Base-by-base conservation (phyloP, 331 rosid genomes). In the Rosa hybrid region DNA sequence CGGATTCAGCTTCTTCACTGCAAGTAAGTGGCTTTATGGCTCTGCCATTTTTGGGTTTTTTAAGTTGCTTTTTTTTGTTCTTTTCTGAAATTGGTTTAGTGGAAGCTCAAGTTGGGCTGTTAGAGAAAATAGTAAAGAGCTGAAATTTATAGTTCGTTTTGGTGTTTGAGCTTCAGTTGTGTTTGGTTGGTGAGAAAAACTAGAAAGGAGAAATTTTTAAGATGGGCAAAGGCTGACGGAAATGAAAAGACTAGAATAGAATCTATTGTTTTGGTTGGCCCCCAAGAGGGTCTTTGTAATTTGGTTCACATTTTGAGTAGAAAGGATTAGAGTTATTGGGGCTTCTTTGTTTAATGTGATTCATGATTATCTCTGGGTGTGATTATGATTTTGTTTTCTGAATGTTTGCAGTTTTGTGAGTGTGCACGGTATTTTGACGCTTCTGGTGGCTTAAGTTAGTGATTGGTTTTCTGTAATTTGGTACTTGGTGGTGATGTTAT, bases 381-480 rank as follows among this genome's bases (percentile, higher is more conserved):
- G 65, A 16, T 44, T 54, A 46, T 68, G 63, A 57, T 34, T 11
- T 1, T 6, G 48, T 17, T 70, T 14, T 44, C 4, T 57, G 8
- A 23, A 34, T 59, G 57, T 44, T 85, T 68, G 87, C 83, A 79
- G 92, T 80, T 70, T 34, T 41, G 72, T 51, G 3, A 20, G 60
- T 71, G 46, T 76, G 60, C 46, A 64, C 30, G 12, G 20, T 59
- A 8, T 7, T 0, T 74, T 51, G 77, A 49, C 34, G 57, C 0
- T 54, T 54, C 25, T 56, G 45, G 49, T 38, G 68, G 77, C 72
- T 2, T 30, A n/a, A 75, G 65, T 62, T 48, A 20, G 21, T 64
- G 38, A 39, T 48, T 34, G 63, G 11, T 34, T 34, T 34, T 34
- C 39, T 67, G 79, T 25, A 20, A 56, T 27, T 30, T 73, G 78